phyloP scores from a whole-genome alignment of 768 basidiomycete genomes.

The Kwoniella sp. region DNA sequence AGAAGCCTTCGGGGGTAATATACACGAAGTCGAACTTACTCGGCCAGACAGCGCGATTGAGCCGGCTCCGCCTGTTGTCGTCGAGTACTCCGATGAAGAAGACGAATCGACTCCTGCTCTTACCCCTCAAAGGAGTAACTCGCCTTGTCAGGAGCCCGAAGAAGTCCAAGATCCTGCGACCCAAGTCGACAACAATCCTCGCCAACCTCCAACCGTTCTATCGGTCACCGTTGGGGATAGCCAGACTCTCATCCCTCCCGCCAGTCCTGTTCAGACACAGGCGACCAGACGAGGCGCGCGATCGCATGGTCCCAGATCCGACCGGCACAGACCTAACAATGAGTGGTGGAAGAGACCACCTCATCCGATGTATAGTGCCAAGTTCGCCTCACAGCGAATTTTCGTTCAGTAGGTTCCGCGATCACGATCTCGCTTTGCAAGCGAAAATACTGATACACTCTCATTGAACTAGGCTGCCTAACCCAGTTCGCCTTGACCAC shows the following conservation, averaged over 20 bases:
- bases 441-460: not conserved
- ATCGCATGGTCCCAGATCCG: not conserved
- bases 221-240: conserved; percentile 6
- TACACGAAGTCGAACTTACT: not conserved
- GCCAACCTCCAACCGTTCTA: conserved; percentile 11
- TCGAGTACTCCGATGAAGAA: conserved; percentile 15
- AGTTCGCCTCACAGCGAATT: conserved; percentile 27
- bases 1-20: too few species aligned
- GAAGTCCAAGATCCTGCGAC: conserved; percentile 1
- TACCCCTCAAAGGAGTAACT: conserved; percentile 2
- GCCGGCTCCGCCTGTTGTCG: not conserved
- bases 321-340: not conserved
- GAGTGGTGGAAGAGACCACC: conserved; percentile 27
- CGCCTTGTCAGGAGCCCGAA: conserved; percentile 1
- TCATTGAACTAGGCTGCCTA: conserved; percentile 32
- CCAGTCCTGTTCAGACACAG: conserved; percentile 1
- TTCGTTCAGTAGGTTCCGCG: conserved; percentile 24
- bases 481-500: conserved; percentile 14
- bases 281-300: not conserved
- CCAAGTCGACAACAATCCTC: not conserved
- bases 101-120: conserved; percentile 8
- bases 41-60: conserved; percentile 1
- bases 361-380: conserved; percentile 33
- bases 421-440: too few species aligned
- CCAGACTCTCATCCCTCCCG: conserved; percentile 1